Percentiles rank a stretch among this genome's conserved stretches.
Conservation (phyloP, 495 filamentous ascomycete species). For the Lasiosphaeris hirsuta region DNA sequence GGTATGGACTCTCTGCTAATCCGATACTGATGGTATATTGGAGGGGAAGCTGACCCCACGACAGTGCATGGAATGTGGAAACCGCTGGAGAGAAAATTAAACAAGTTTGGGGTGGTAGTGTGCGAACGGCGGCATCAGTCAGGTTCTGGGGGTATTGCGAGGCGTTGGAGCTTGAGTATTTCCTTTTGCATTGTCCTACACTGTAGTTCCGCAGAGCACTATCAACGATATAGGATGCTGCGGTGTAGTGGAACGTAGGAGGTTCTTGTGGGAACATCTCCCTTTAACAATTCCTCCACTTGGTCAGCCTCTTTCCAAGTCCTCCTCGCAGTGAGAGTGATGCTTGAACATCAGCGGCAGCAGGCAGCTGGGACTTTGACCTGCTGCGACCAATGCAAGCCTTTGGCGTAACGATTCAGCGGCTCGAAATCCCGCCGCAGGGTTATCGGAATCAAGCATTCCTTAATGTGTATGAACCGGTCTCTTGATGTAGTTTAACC, state of each 20-base stretch:
- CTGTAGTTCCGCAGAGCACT: too few relatives aligned
- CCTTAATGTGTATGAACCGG: neutral
- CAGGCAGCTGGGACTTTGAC: too few relatives aligned
- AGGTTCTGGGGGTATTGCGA: conserved; percentile 18
- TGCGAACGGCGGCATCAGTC: conserved; percentile 2
- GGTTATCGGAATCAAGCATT: too few relatives aligned
- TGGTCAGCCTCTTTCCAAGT: neutral
- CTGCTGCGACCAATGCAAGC: too few relatives aligned
- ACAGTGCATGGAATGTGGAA: conserved; percentile 58
- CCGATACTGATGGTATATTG: neutral
- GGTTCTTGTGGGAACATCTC: neutral
- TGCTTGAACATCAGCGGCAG: too few relatives aligned
- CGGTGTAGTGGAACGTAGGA: neutral
- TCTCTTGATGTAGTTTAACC: conserved; percentile 17
- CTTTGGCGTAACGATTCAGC: too few relatives aligned
- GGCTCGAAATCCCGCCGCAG: too few relatives aligned
- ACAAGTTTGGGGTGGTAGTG: neutral
- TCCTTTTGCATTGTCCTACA: too few relatives aligned
- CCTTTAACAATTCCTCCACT: neutral
- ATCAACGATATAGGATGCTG: neutral
- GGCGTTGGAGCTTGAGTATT: conserved; percentile 21
- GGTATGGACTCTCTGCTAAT: conserved; percentile 46
- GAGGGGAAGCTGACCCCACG: conserved; percentile 7
- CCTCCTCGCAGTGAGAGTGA: too few relatives aligned
- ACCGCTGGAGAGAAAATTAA: conserved; percentile 57